Evolutionary conservation across 1,139 yeast genomes (phyloP), one percentile per base, ranked within the genome.

Genomic region (Pichia sp.): DNA sequence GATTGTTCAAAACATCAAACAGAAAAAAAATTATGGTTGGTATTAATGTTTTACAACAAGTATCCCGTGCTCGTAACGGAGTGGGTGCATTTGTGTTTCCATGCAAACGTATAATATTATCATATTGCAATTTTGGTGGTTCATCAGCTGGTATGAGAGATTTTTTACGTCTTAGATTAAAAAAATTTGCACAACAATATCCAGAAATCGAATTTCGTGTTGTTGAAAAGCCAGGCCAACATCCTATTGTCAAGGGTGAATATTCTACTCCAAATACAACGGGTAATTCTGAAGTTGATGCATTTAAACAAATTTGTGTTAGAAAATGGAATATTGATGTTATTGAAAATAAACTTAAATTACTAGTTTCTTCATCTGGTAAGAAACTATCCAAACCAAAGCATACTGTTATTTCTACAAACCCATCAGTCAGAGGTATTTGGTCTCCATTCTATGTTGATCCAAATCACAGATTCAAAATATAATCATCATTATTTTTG

Each of bases 391-490:
- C 72, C 53, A 80, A 80, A 60, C 77, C 85, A 51, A 73, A 76
- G 55, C 84, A 80, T 63, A 80, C 83, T 54, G 97, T 92, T 36
- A 76, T 79, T 63, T 82, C 95, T 37, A 65, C 74, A 49, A 92
- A 90, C 63, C 78, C 77, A 50, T 82, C 95, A 42, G 92, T 92
- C 20, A 83, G 99, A 73, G 99, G 98, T 58, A 74, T 92, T 43
- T 92, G 99, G 98, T 87, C 97, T 41, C 98, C 98, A 46, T 73
- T 92, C 71, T 97, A 92, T 62, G 80, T 76, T 43, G 80, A 79
- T 50, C 82, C 85, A 63, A 70, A 71, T 34, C 71, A 70, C 60
- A 79, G 95, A 67, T 82, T 77, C 68, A 81, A 74, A 60, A 76
- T 87, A 45, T 86, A 69, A 41, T 29, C 16, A 23, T 26, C 30